Evolutionary conservation across 257 asterid species (phyloP).

Genomic region (Craterostigma plantagineum): DNA sequence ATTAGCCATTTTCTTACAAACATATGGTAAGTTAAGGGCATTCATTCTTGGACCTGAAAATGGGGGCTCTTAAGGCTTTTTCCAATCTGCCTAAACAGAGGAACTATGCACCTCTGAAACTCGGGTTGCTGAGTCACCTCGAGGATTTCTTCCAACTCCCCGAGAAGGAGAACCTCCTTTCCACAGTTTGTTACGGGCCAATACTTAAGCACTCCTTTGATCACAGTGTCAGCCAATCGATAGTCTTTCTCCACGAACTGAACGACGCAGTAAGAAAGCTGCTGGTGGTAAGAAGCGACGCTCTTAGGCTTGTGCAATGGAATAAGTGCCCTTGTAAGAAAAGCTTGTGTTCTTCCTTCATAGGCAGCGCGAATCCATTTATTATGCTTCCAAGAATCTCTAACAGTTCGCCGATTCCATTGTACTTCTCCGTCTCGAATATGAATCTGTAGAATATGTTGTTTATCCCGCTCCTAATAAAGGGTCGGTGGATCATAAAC

Average conservation of each 20-base stretch:
- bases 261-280: slow-evolving; percentile 54
- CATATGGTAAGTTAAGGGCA: no score
- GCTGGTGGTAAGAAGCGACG: slow-evolving; percentile 54
- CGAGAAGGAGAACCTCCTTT: slow-evolving; percentile 79
- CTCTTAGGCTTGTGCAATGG: slow-evolving; percentile 76
- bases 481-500: slow-evolving; percentile 87
- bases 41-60: slow-evolving; percentile 50
- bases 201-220: slow-evolving; percentile 60
- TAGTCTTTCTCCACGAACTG: slow-evolving; percentile 84
- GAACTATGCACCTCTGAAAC: slow-evolving; percentile 75
- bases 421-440: slow-evolving; percentile 72
- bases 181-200: slow-evolving; percentile 88
- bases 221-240: slow-evolving; percentile 59
- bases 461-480: slow-evolving; percentile 59
- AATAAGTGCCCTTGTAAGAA: slow-evolving; percentile 67
- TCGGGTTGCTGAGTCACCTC: slow-evolving; percentile 67
- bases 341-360: slow-evolving; percentile 95
- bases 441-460: slow-evolving; percentile 54
- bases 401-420: slow-evolving; percentile 60
- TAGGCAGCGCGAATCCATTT: slow-evolving; percentile 76
- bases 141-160: slow-evolving; percentile 77
- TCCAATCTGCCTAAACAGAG: slow-evolving; percentile 69
- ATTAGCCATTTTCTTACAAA: neutral
- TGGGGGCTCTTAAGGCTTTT: slow-evolving; percentile 79
- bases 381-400: slow-evolving; percentile 80